Evolutionary conservation across 371 early-diverging fungal species (phyloP), one percentile per base, ranked within the genome.

Genomic region (Mucor irregularis): DNA sequence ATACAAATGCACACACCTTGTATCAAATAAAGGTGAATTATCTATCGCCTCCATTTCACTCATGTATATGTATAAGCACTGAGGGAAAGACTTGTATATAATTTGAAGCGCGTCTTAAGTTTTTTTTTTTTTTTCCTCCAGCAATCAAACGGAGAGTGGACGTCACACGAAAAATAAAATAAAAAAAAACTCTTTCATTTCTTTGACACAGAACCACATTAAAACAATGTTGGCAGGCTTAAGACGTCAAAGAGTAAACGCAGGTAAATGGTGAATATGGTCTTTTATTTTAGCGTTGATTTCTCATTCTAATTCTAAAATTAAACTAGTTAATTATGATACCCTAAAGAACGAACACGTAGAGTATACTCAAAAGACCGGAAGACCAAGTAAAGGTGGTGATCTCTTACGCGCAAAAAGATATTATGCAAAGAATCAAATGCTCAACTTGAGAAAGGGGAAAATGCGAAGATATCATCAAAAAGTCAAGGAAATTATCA

Each of bases 361-460:
- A 22, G 24, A 24, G 8, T 10, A 10, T 11, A 28, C 38, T 10
- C 21, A 42, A 13, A 38, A 38, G 30, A 34, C 21, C 21, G 56
- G 56, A 17, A 35, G 56, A 17, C 56, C 56, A 19, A 48, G 48
- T 7, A 47, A 56, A 24, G 56, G 56, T 10, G 56, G 56, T 10
- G 40, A 47, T 10, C 14, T 17, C 4, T n/a, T 56, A 0, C 47
- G 48, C 1, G 38, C 56, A 9, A 47, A 56, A 30, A 17, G 56
- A 39, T 56, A 56, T 19, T 56, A 56, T 8, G 31, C 40, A 4
- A 56, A 56, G 5, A 56, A 56, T 8, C 56, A 56, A 33, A 21
- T 56, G 5, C 13, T 47, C 8, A 19, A 48, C 0, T n/a, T 56
- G 14, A 39, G 48, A 24, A 56, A 56, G 21, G 13, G 56, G 22